Evolutionary conservation across 2,329 filamentous ascomycete species (phyloP), one percentile per base, ranked within the genome.

Genomic region (Trichoderma afroharzianum): DNA sequence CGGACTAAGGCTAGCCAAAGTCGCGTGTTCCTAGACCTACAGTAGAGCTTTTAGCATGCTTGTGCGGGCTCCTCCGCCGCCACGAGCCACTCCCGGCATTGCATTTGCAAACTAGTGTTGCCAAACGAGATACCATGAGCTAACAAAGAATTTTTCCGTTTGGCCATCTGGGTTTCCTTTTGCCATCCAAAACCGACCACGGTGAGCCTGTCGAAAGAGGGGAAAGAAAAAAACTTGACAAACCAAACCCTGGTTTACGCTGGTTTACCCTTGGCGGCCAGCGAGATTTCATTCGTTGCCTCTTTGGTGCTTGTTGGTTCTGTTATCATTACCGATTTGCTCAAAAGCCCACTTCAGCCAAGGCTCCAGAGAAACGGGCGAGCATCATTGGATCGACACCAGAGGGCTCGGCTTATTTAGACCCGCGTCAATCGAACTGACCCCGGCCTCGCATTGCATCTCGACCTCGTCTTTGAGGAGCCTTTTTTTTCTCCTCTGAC

Each of bases 41-140:
- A n/a, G n/a, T n/a, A n/a, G 39, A 43, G 15, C 39, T 18, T 43
- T 24, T 30, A 55, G 63, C 63, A 66, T 39, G 63, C 50, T 57
- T 39, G 12, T 39, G 63, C 63, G 63, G 63, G 63, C 63, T 67
- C 32, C 63, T 67, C 63, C 63, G 63, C 63, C 50, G 63, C 63
- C 50, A 67, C 63, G 63, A 67, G 63, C 63, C 63, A 67, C 63
- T 67, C 63, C 63, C 63, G 63, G 63, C 63, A 28, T 67, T 67
- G 47, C 63, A 57, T 67, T 67, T 39, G 32, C 32, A 18, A 43
- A 43, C 50, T 67, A 67, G 63, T 67, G 9, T 39, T 24, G 7
- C 32, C 33, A 62, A 39, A 62, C 7, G 21, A 33, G 57, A 26
- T n/a, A 9, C 26, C 12, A 26, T 62, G 59, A 62, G 63, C 63